Evolutionary conservation across 2,329 filamentous ascomycete genomes (phyloP), one percentile per base, ranked within the genome.

Genomic region (Thielaviopsis punctulata): DNA sequence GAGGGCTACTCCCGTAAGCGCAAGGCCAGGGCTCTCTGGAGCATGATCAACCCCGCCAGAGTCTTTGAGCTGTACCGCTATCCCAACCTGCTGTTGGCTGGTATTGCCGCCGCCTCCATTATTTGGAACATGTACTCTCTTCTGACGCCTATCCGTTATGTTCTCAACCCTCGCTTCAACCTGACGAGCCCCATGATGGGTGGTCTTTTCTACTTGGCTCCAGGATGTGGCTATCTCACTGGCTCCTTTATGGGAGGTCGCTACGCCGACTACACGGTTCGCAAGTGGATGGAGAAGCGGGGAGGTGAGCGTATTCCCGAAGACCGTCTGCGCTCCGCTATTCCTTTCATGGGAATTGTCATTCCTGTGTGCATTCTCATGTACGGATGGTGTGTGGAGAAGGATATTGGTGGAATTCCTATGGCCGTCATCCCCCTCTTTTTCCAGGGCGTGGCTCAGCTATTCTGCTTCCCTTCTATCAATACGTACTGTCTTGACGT

Each of bases 401-500:
- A 66, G 53, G 60, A 65, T 9, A 67, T 71, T 2, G 75, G 75
- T 3, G 75, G 73, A 2, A 70, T 78, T 44, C 67, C 73, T 0
- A 61, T 84, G 4, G 84, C 83, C 0, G 80, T 87, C 2, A 71
- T 87, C 7, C 76, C 78, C 59, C 80, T 89, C 71, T 88, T 88
- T 61, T 55, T 83, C 2, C 83, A 88, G 60, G 84, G 84, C 1
- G 72, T 87, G 0, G 81, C 78, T 0, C 82, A 88, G 63, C 67
- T 88, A 5, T 84, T 86, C 60, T 84, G 81, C 59, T 88, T 87
- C 60, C 83, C 83, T 0, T 78, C 75, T 47, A 63, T 89, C 56
- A 88, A 89, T 62, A 85, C 84, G 0, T 89, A 92, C 65, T 89
- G 84, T 62, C 66, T 92, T 41, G 85, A 92, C 62, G 84, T 90